Conservation (phyloP, 805 yeast genomes). For the Lachancea quebecensis region DNA sequence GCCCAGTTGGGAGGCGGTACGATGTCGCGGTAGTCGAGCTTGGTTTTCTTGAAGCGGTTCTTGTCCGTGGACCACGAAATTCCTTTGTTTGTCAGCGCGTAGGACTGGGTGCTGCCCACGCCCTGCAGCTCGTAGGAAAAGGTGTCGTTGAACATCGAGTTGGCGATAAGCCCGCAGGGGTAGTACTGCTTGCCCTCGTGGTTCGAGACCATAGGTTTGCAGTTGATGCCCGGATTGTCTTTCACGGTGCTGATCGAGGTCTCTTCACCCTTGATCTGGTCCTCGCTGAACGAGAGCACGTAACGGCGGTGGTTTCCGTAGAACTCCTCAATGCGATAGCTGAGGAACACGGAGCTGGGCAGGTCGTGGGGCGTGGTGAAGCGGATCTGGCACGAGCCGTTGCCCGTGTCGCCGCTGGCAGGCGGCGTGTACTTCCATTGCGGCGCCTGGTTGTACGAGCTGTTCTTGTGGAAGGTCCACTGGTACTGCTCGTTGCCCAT, state of each 20-base stretch:
- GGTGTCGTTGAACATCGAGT: conserved; percentile 86
- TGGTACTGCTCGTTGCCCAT: conserved; percentile 53
- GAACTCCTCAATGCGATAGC: conserved; percentile 82
- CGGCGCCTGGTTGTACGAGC: conserved; percentile 37
- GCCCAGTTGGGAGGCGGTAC: conserved; percentile 96
- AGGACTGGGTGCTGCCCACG: conserved; percentile 11
- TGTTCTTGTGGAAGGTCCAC: conserved; percentile 48
- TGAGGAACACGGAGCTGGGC: conserved; percentile 66
- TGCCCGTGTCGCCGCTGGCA: conserved; percentile 38
- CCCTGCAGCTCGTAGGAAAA: conserved; percentile 38
- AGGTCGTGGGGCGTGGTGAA: conserved; percentile 69
- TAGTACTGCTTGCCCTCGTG: conserved; percentile 58
- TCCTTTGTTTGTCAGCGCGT: conserved; percentile 40
- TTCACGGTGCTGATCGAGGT: conserved; percentile 48
- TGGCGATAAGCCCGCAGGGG: conserved; percentile 95
- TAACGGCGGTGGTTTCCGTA: conserved; percentile 93
- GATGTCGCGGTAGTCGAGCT: conserved; percentile 58
- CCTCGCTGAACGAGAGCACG: conserved; percentile 80
- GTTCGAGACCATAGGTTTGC: conserved; percentile 56
- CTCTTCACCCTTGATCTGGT: conserved; percentile 73
- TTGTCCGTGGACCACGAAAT: conserved; percentile 86
- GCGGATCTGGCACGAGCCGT: conserved; percentile 60
- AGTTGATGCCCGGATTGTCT: conserved; percentile 43
- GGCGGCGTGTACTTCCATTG: conserved; percentile 56
- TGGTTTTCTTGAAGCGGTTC: conserved; percentile 62